Evolutionary conservation across 768 basidiomycete genomes (phyloP).

Genomic region (Erythrobasidium yunnanense): DNA sequence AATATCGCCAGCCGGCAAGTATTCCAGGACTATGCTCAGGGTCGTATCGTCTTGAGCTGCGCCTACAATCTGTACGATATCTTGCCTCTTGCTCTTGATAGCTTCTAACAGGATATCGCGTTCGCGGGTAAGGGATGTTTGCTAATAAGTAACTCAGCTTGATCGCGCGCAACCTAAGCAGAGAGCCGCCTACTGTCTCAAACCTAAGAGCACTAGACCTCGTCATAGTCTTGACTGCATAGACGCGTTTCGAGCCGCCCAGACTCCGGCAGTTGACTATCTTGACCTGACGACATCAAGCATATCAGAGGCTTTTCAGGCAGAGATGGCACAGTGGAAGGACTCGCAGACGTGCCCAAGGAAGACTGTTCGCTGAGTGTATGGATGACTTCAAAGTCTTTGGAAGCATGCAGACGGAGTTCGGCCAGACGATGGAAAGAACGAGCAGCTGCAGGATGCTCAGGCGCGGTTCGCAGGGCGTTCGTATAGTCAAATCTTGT

Average conservation of each 20-base stretch:
- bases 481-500: no score
- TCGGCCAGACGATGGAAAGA: constrained; percentile 1
- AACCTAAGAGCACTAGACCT: constrained; percentile 3
- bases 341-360: not conserved
- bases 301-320: not conserved
- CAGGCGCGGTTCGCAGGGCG: not conserved
- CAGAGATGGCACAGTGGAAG: no score
- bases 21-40: constrained; percentile 26
- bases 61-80: not conserved
- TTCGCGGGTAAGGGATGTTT: constrained; percentile 23
- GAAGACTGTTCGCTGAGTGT: not conserved
- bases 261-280: not conserved
- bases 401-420: not conserved
- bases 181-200: not conserved
- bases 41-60: constrained; percentile 3
- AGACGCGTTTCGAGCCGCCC: not conserved
- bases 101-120: constrained; percentile 18
- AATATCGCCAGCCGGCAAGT: constrained; percentile 19
- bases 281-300: not conserved
- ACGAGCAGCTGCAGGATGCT: not conserved
- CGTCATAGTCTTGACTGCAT: constrained; percentile 10
- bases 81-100: not conserved
- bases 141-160: not conserved
- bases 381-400: constrained; percentile 13
- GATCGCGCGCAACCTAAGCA: not conserved